Percentiles rank a stretch among this genome's conserved stretches.
Conservation (phyloP, 305 asterid species). For the Fraxinus albicans region DNA sequence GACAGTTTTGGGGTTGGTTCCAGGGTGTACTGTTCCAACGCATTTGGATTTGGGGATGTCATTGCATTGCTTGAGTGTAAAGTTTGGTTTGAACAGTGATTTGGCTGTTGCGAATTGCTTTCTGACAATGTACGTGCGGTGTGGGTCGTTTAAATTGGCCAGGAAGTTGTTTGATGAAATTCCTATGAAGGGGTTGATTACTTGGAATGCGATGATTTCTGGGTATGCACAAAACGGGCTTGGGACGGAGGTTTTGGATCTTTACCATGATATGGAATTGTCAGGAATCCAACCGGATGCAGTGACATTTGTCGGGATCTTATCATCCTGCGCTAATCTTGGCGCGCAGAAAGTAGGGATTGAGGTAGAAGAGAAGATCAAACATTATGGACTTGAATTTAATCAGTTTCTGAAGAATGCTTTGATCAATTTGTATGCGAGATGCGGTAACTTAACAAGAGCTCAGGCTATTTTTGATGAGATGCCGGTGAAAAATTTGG, state of each 20-base stretch:
- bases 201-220: constrained; percentile 94
- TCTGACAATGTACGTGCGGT: constrained; percentile 71
- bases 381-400: constrained; percentile 33
- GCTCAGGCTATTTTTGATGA: constrained; percentile 63
- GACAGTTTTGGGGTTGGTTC: constrained; percentile 76
- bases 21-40: constrained; percentile 49
- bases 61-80: constrained; percentile 56
- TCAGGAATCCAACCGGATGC: constrained; percentile 59
- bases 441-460: constrained; percentile 73
- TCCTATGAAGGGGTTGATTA: constrained; percentile 55
- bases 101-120: constrained; percentile 66
- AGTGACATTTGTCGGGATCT: constrained; percentile 73
- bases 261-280: constrained; percentile 61
- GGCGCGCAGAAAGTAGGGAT: constrained; percentile 63
- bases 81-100: constrained; percentile 44
- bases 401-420: constrained; percentile 71
- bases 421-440: constrained; percentile 74
- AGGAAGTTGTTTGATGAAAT: constrained; percentile 57
- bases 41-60: constrained; percentile 61
- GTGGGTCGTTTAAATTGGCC: constrained; percentile 55
- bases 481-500: constrained; percentile 60
- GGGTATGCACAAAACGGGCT: constrained; percentile 87
- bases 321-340: constrained; percentile 84
- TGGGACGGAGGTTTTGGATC: constrained; percentile 58
- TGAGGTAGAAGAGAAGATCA: constrained; percentile 60